Base-by-base conservation (phyloP, 768 basidiomycete genomes). In the Sistotremastrum suecicum region DNA sequence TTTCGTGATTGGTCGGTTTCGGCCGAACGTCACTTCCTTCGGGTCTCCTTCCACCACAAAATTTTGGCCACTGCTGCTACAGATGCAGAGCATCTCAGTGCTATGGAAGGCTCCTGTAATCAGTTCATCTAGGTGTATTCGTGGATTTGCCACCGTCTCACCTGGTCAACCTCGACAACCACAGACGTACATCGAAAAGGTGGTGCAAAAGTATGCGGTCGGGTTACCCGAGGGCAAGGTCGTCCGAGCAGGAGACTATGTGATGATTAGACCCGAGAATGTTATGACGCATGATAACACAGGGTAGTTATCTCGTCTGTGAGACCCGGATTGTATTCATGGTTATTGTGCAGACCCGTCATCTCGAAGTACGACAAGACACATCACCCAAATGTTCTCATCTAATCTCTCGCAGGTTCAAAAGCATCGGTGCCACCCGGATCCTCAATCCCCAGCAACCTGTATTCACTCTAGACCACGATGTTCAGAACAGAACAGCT, bases 221-320 rank as follows among this genome's bases (percentile, higher is more conserved):
- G 90, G 81, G 42, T 69, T 91, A 1, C 79, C 88, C 2, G 63
- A 71, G 44, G 83, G 82, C 39, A 87, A 83, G 60, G 66, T 70
- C 10, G 86, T 98, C 53, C 80, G 77, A 54, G 87, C 91, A 35
- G 95, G 94, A 9, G 95, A 99, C 79, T 98, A 98, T 78, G 91
- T 98, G 36, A 99, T 97, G 92, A 95, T 99, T 65, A 78, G 79
- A 37, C 95, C 95, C 28, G 83, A 97, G 60, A 90, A 98, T 74
- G 91, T 97, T 54, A 92, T 92, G 89, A 92, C 88, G 7, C 90
- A 92, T 53, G 95, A 99, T 58, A 98, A 98, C 60, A 99, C 95
- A 8, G 95, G 91, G 0, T 94, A 5, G 92, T 99, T 51, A 94
- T 99, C 49, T 81, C 85, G 59, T 20, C 20, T 20, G 20, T 20